A percentile compares a stretch with the other conserved stretches of the same genome.
Conservation (phyloP, 805 yeast species). For the Tetrapisispora arboricola region DNA sequence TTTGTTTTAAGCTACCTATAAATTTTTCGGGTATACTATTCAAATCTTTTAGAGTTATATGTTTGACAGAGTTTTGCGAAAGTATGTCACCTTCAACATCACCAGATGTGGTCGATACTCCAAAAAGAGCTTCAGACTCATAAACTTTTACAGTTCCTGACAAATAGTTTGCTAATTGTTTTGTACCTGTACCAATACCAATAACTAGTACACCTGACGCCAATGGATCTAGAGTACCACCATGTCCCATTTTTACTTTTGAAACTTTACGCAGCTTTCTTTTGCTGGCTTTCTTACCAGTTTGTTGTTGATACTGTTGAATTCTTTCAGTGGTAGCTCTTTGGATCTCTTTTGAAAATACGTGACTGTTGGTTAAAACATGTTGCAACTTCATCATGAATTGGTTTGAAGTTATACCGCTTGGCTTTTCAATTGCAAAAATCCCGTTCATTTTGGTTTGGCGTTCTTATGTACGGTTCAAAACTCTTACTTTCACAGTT, state of each 20-base stretch:
- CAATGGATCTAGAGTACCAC: conserved; percentile 92
- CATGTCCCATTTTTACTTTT: conserved; percentile 90
- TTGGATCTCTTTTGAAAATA: conserved; percentile 45
- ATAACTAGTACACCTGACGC: conserved; percentile 92
- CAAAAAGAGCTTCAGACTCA: conserved; percentile 76
- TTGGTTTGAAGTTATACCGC: conserved; percentile 72
- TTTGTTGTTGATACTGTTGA: conserved; percentile 29
- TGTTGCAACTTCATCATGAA: conserved; percentile 58
- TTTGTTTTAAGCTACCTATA: conserved; percentile 72
- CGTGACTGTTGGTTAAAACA: conserved; percentile 47
- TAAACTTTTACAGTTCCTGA: conserved; percentile 70
- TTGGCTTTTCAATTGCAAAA: conserved; percentile 84
- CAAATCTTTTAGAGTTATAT: conserved; percentile 46
- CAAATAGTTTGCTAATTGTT: conserved; percentile 59
- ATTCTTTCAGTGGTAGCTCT: conserved; percentile 39
- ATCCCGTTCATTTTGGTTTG: conserved; percentile 86
- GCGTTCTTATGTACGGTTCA: too few relatives aligned
- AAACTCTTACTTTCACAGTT: too few relatives aligned
- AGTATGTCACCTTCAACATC: conserved; percentile 83
- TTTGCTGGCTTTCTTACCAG: conserved; percentile 39
- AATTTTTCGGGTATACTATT: conserved; percentile 47
- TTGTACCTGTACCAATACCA: conserved; percentile 92
- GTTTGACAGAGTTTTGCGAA: conserved; percentile 44
- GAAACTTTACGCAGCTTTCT: conserved; percentile 39
- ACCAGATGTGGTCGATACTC: conserved; percentile 87